Conservation (phyloP, 2,329 filamentous ascomycete genomes). For the Leptographium lundbergii region DNA sequence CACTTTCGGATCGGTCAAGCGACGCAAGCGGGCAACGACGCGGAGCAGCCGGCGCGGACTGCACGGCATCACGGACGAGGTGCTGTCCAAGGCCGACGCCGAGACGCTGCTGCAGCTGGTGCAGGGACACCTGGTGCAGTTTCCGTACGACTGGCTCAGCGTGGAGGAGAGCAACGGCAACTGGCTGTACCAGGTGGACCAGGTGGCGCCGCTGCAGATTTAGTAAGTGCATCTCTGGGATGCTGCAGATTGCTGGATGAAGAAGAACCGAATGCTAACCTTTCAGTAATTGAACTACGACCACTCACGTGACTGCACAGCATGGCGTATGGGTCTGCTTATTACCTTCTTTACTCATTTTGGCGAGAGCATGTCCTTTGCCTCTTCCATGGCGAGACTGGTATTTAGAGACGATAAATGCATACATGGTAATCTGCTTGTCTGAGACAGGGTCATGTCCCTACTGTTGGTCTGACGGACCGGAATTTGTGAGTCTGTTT, state of each 20-base stretch:
- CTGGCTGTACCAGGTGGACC: slow-evolving; percentile 94
- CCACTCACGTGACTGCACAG: neutral
- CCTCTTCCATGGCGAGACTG: neutral
- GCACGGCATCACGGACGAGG: slow-evolving; percentile 54
- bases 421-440: too few relatives aligned
- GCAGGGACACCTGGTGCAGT: slow-evolving; percentile 80
- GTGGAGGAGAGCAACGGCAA: slow-evolving; percentile 87
- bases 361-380: too few relatives aligned
- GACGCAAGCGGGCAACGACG: slow-evolving; percentile 56
- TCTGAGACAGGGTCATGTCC: too few relatives aligned
- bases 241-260: neutral
- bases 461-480: too few relatives aligned
- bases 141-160: slow-evolving; percentile 91
- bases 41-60: slow-evolving; percentile 54
- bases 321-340: neutral
- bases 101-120: slow-evolving; percentile 71
- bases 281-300: neutral
- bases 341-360: neutral
- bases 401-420: neutral
- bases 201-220: slow-evolving; percentile 91
- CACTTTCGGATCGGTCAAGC: slow-evolving; percentile 38
- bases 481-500: too few relatives aligned
- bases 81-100: slow-evolving; percentile 62
- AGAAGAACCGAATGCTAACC: neutral
- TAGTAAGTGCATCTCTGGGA: slow-evolving; percentile 60